Evolutionary conservation across 2,329 filamentous ascomycete genomes (phyloP), one percentile per base, ranked within the genome.

Genomic region (Penicillium verrucosum): DNA sequence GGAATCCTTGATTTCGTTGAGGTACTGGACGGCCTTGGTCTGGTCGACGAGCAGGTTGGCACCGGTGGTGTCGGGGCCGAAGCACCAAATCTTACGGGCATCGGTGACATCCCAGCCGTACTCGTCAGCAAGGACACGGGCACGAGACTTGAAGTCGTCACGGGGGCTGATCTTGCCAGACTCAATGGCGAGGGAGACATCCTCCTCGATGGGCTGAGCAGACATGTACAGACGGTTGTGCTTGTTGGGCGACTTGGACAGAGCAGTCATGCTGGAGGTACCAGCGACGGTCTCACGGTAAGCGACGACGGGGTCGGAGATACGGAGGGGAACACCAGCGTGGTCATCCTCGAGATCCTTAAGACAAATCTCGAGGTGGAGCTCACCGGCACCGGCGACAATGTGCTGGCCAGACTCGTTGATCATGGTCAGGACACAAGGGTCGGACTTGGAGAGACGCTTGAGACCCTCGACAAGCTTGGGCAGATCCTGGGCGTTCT

Each of bases 181-280:
- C 84, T 99, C 94, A 66, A 99, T 99, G 73, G 89, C 90, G 74
- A 86, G 85, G 70, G 90, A 84, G 60, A 99, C 88, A 70, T 97
- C 94, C 85, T 99, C 94, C 44, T 86, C 86, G 55, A 99, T 84
- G 70, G 94, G 94, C 81, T 92, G 82, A 65, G 94, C 94, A 79
- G 85, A 86, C 81, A 99, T 88, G 85, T 97, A 99, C 61, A 99
- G 85, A 92, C 94, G 93, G 87, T 99, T 99, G 89, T 99, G 94
- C 91, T 99, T 99, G 90, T 99, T 99, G 83, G 94, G 94, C 47
- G 94, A 99, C 86, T 99, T 99, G 80, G 94, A 97, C 73, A 99
- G 85, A 69, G 94, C 94, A 74, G 90, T 95, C 74, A 97, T 97
- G 85, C 87, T 90, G 54, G 94, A 97, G 76, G 86, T 87, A 73